phyloP scores from a whole-genome alignment of 2,329 filamentous ascomycete genomes.

The Talaromyces sp. region DNA sequence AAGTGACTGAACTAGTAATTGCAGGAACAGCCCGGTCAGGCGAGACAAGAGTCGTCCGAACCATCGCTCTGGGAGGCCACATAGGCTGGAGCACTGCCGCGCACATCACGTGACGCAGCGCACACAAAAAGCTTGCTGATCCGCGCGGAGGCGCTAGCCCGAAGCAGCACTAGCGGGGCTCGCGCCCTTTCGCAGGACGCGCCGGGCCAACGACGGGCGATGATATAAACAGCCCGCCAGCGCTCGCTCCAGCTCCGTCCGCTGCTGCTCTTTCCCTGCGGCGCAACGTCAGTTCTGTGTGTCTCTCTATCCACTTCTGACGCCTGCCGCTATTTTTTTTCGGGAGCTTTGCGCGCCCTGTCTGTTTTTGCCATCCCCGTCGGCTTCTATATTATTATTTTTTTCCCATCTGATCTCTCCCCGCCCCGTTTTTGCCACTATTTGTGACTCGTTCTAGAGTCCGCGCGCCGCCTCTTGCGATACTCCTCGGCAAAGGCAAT shows the following conservation, averaged over 20 bases:
- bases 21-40: background rate
- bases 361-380: background rate
- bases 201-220: slow-evolving; percentile 33
- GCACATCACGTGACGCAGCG: slow-evolving; percentile 15
- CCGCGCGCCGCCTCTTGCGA: background rate
- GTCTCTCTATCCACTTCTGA: background rate
- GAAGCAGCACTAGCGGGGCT: slow-evolving; percentile 22
- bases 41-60: background rate
- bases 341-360: background rate
- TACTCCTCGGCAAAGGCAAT: background rate
- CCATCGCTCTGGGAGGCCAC: too few relatives aligned
- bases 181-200: slow-evolving; percentile 36
- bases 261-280: background rate
- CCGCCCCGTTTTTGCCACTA: background rate
- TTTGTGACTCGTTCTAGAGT: background rate
- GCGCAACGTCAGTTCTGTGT: slow-evolving; percentile 1
- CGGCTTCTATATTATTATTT: background rate
- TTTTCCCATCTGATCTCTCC: background rate
- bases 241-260: slow-evolving; percentile 20
- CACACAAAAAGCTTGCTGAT: slow-evolving; percentile 22
- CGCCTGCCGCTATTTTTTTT: background rate
- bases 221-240: slow-evolving; percentile 45
- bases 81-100: background rate
- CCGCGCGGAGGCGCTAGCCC: slow-evolving; percentile 23
- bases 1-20: too few relatives aligned